phyloP scores from a whole-genome alignment of 192 early-diverging fungal genomes.

The Coemansia sp. region DNA sequence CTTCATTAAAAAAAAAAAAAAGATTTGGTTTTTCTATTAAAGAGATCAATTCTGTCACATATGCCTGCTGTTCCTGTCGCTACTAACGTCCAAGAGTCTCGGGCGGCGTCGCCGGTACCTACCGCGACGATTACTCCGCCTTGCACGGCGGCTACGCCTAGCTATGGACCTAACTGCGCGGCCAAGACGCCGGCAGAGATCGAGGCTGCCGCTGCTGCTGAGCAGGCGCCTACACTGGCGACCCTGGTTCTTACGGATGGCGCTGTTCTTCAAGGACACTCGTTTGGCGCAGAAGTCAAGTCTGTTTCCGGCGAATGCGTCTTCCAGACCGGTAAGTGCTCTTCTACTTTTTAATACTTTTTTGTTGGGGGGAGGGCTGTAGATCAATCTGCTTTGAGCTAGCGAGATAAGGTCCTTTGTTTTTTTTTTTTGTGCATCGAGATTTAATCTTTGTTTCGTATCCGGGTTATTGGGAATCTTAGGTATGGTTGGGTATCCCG shows the following conservation, averaged over 20 bases:
- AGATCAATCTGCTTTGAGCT: constrained; percentile 5
- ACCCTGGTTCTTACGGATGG: constrained; percentile 89
- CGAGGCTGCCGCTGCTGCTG: constrained; percentile 27
- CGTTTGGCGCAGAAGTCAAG: constrained; percentile 89
- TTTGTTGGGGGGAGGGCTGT: neutral
- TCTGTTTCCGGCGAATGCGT: constrained; percentile 95
- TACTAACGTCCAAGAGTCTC: constrained; percentile 52
- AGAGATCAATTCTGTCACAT: neutral
- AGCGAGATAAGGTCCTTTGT: constrained; percentile 4
- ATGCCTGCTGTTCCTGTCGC: constrained; percentile 53
- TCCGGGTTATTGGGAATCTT: constrained; percentile 10
- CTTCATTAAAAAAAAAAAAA: neutral
- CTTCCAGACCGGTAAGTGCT: constrained; percentile 90
- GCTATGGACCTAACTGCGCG: constrained; percentile 40
- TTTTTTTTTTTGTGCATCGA: neutral
- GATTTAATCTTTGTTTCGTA: neutral
- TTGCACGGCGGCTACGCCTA: constrained; percentile 45
- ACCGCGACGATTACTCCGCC: constrained; percentile 38
- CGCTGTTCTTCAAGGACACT: constrained; percentile 80
- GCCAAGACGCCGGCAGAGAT: constrained; percentile 48
- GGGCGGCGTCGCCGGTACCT: constrained; percentile 42
- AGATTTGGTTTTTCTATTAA: neutral
- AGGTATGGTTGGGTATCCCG: constrained; percentile 98
- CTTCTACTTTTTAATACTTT: neutral
- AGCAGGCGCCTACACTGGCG: constrained; percentile 49